Evolutionary conservation across 306 rosid genomes (phyloP).

Genomic region (Quercus mongolica): DNA sequence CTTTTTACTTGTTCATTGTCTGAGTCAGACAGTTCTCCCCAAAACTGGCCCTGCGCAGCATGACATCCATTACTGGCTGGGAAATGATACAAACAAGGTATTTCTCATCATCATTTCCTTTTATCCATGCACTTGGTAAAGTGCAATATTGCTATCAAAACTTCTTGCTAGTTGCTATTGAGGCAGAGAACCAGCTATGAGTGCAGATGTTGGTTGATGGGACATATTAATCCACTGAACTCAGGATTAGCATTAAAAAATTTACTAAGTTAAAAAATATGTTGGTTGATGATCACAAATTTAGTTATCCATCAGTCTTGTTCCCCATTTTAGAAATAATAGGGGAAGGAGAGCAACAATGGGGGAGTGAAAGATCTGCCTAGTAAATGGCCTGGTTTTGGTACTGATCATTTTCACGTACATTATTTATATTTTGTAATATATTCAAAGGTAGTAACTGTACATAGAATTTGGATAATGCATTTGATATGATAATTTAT

Average conservation of each 20-base stretch:
- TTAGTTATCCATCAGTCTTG: not conserved
- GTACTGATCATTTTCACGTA: not conserved
- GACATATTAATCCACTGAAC: not conserved
- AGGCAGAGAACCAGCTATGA: not conserved
- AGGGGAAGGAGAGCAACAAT: not conserved
- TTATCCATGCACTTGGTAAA: not conserved
- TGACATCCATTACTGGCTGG: slow-evolving; percentile 88
- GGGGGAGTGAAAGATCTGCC: not conserved
- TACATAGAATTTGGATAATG: not conserved
- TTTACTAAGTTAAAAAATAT: not conserved
- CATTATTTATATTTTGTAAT: slow-evolving; percentile 5
- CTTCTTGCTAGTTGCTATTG: not conserved
- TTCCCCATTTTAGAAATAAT: slow-evolving; percentile 1
- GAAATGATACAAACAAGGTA: slow-evolving; percentile 70
- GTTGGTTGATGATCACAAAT: not conserved
- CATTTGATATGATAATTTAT: not conserved
- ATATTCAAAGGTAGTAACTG: not conserved
- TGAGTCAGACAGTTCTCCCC: slow-evolving; percentile 62
- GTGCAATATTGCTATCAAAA: not conserved
- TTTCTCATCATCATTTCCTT: not conserved
- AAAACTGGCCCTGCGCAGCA: slow-evolving; percentile 65
- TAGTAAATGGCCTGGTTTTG: not conserved
- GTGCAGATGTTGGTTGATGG: not conserved
- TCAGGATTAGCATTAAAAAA: not conserved
- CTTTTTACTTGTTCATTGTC: slow-evolving; percentile 30